Evolutionary conservation across 805 yeast species (phyloP).

Genomic region (Zygoascus ofunaensis): DNA sequence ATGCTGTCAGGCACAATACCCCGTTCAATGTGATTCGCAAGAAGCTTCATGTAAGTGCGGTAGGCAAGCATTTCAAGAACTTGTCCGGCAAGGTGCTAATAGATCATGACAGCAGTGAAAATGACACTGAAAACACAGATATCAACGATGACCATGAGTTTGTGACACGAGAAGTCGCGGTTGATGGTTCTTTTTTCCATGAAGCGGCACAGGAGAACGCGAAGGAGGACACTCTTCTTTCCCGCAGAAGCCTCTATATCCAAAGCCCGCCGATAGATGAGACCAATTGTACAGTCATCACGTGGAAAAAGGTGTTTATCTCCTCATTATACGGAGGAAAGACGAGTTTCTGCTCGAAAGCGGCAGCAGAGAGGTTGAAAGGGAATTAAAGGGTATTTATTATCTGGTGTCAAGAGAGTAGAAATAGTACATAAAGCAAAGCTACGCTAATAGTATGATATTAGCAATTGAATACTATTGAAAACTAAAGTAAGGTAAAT

Average conservation of each 20-base stretch:
- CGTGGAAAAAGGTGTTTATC: conserved; percentile 15
- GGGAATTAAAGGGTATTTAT: too few species aligned
- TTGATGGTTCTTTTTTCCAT: not conserved
- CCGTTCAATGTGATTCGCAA: not conserved
- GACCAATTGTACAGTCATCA: conserved; percentile 8
- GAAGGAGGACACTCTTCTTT: not conserved
- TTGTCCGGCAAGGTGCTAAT: too few species aligned
- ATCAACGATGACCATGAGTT: not conserved
- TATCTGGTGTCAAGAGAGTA: too few species aligned
- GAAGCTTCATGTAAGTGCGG: not conserved
- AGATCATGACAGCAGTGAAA: not conserved
- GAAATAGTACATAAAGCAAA: too few species aligned
- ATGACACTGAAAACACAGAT: not conserved
- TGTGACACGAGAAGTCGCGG: not conserved
- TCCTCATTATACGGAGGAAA: conserved; percentile 14
- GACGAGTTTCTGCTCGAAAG: conserved; percentile 12
- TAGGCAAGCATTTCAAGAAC: not conserved
- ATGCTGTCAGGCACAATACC: too few species aligned
- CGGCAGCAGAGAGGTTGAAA: not conserved
- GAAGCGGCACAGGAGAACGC: not conserved
- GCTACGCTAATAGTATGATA: too few species aligned
- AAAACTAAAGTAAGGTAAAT: too few species aligned
- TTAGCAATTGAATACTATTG: too few species aligned
- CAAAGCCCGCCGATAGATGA: not conserved
- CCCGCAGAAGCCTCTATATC: not conserved